Conservation (phyloP, 2,329 filamentous ascomycete species). For the Volutella citrinella region DNA sequence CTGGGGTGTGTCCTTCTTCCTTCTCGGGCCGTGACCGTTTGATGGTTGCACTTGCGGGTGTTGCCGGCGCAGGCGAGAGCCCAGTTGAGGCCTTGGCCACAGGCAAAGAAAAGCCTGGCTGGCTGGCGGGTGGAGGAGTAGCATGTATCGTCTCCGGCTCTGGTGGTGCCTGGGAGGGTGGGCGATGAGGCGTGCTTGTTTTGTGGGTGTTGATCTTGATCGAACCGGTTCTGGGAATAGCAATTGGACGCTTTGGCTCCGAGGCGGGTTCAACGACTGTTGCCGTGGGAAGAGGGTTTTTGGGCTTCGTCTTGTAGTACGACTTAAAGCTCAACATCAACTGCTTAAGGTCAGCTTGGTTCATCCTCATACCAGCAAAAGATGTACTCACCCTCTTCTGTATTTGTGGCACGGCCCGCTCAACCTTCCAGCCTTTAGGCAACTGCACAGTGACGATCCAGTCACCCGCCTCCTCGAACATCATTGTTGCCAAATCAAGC, state of each 20-base stretch:
- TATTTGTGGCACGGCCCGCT: slow-evolving; percentile 33
- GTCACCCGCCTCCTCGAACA: slow-evolving; percentile 43
- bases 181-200: slow-evolving; percentile 19
- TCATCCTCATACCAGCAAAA: background rate
- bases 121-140: slow-evolving; percentile 20
- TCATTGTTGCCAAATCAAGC: slow-evolving; percentile 43
- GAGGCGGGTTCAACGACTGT: background rate
- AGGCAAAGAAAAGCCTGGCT: slow-evolving; percentile 19
- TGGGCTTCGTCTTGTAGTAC: slow-evolving; percentile 35
- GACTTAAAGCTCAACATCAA: slow-evolving; percentile 38
- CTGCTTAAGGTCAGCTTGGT: slow-evolving; percentile 24
- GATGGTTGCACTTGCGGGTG: slow-evolving; percentile 16
- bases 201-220: slow-evolving; percentile 39
- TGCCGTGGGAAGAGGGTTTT: slow-evolving; percentile 16
- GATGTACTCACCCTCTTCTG: slow-evolving; percentile 32
- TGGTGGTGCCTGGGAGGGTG: slow-evolving; percentile 11
- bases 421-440: slow-evolving; percentile 40
- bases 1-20: slow-evolving; percentile 31
- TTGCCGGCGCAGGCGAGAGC: slow-evolving; percentile 16
- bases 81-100: slow-evolving; percentile 17
- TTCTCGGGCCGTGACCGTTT: slow-evolving; percentile 39
- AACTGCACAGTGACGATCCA: slow-evolving; percentile 41
- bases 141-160: slow-evolving; percentile 27
- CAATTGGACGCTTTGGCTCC: slow-evolving; percentile 27
- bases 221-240: slow-evolving; percentile 30